Base-by-base conservation (phyloP, 2,329 filamentous ascomycete species). In the Botrytis sinoallii region DNA sequence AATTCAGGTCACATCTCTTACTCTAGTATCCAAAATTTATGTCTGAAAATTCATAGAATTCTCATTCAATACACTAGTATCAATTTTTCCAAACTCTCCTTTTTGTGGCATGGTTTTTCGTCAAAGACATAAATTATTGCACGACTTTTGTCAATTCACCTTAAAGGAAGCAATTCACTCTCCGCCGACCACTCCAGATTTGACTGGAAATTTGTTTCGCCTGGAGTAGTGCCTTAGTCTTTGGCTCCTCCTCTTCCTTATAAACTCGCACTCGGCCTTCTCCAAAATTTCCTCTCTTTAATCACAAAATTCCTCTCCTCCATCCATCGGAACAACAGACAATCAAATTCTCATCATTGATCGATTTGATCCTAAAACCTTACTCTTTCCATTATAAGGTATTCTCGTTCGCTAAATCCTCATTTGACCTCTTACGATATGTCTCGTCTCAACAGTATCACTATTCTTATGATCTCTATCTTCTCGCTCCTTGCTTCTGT, bases 191-290 rank as follows among this genome's bases (percentile, higher is more conserved):
- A 55, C n/a, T 55, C n/a, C 52, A 55, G 5, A 55, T 18, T 16
- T 55, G 3, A 29, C n/a, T 55, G 18, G 0, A 16, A 16, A 7
- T 55, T 6, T 8, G 29, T 55, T 14, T 29, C 52, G n/a, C n/a
- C 6, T 29, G 6, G 6, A 1, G 3, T 55, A 29, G 3, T 0
- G 20, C 12, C 10, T 61, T n/a, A 3, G 9, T 14, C 3, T 61
- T 61, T 40, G 35, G 22, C 4, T n/a, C 22, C 10, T 16, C 2
- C 1, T 3, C 6, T 16, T 16, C 32, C 12, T 38, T 22, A 25
- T 38, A 25, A 16, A 14, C 20, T 61, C 6, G 20, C 5, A 40
- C 9, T 12, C 2, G 9, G 16, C 12, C 12, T 25, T 40, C 59
- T 25, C 20, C 20, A n/a, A 22, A 14, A 25, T 6, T 61, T n/a